Conservation (phyloP, 1,139 yeast genomes). For the Kodamaea sp. region DNA sequence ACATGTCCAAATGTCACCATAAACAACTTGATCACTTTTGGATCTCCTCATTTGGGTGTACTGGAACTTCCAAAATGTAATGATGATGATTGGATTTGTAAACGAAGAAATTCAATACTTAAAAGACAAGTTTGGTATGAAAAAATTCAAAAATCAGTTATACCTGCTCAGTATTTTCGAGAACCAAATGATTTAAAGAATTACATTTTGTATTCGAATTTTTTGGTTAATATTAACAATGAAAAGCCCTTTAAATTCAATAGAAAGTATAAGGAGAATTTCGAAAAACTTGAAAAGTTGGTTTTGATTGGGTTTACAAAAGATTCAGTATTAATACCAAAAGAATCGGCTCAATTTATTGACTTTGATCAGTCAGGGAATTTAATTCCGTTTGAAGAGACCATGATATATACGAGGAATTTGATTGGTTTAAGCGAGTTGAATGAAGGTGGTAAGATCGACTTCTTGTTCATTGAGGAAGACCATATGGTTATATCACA, state of each 20-base stretch:
- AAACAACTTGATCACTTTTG: constrained; percentile 63
- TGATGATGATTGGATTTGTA: constrained; percentile 58
- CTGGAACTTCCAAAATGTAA: constrained; percentile 64
- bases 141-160: constrained; percentile 52
- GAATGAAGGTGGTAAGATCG: constrained; percentile 40
- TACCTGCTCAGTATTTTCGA: constrained; percentile 78
- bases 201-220: constrained; percentile 49
- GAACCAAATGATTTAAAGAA: constrained; percentile 45
- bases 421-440: constrained; percentile 57
- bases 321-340: constrained; percentile 70
- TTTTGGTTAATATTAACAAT: constrained; percentile 65
- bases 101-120: constrained; percentile 49
- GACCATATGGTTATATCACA: constrained; percentile 64
- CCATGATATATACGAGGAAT: constrained; percentile 50
- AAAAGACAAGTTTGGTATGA: constrained; percentile 60
- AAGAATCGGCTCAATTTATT: constrained; percentile 64
- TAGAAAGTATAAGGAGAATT: constrained; percentile 37
- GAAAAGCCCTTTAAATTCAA: constrained; percentile 37
- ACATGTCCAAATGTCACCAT: constrained; percentile 49
- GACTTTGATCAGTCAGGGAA: constrained; percentile 51
- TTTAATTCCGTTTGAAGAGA: constrained; percentile 44
- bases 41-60: constrained; percentile 81
- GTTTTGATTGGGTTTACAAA: constrained; percentile 58
- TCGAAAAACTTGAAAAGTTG: constrained; percentile 45
- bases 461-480: constrained; percentile 53